Base-by-base conservation (phyloP, 768 basidiomycete species). In the Boletus rubroflammeus region DNA sequence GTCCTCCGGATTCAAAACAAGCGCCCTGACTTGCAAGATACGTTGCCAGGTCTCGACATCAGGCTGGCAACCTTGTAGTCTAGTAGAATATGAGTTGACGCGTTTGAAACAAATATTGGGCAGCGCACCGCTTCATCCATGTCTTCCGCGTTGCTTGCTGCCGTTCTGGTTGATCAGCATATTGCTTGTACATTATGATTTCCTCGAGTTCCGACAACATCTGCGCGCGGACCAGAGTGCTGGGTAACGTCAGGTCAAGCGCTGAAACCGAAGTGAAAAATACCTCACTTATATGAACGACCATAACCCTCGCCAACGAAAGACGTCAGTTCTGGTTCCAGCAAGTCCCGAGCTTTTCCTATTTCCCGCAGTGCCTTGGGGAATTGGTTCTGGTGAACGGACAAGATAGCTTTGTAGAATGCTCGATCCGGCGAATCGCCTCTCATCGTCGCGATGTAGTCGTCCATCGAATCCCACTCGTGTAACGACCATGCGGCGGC, bases 11-110 rank as follows among this genome's bases (percentile, higher is more conserved):
- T 84, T 90, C 26, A 98, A 77, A 21, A 99, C 94, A 49, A 98
- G 79, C 0, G 95, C 93, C 50, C 97, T 83, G 46, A 99, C 93
- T 76, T 98, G 96, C 9, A 99, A 76, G 50, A 98, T 91, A 19
- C 96, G 85, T 69, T 98, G 97, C 97, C 97, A 99, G 5, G 97
- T 93, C 72, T 99, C 97, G 32, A 98, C 96, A 63, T 98, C 97
- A 23, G 93, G 92, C 66, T 98, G 94, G 72, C 95, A 98, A 2
- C 94, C 97, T 75, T 92, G 88, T 38, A 99, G 72, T 55, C 95
- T 95, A 56, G 26, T 56, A 15, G 28, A 5, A 52, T 46, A 26
- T 50, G 40, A 53, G 45, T 51, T 14, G 19, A 47, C 15, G 25
- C 6, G 28, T 28, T 23, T 1, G 32, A 39, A 28, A 25, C 21